Evolutionary conservation across 345 rosid genomes (phyloP).

Genomic region (Mallotus nudiflorus): DNA sequence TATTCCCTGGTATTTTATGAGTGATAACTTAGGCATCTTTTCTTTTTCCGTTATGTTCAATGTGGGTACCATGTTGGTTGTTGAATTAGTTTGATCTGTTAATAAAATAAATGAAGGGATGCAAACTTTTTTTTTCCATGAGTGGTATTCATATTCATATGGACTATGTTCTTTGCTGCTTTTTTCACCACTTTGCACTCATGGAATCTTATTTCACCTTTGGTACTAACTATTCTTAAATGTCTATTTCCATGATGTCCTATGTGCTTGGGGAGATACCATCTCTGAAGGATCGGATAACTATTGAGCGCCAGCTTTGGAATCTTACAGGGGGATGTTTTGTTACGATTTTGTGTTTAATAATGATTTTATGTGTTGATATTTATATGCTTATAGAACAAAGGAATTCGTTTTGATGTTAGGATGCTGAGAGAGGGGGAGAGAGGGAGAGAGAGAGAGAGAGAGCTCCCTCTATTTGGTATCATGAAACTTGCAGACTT

Average conservation of each 20-base stretch:
- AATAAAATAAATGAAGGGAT: no score
- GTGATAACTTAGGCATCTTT: no score
- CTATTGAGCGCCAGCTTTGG: slow-evolving; percentile 95
- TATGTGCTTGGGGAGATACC: slow-evolving; percentile 98
- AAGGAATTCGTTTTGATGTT: background rate
- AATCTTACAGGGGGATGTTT: slow-evolving; percentile 85
- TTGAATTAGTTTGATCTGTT: no score
- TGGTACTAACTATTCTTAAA: slow-evolving; percentile 28
- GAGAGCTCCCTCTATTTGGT: background rate
- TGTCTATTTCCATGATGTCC: slow-evolving; percentile 51
- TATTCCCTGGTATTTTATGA: no score
- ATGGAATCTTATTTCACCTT: background rate
- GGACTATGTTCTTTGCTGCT: slow-evolving; percentile 6
- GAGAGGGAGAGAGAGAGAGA: no score
- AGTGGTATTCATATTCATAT: no score
- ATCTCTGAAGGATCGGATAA: slow-evolving; percentile 76
- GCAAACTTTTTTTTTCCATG: no score
- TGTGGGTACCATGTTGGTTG: no score
- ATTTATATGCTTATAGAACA: background rate
- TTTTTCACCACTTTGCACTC: background rate
- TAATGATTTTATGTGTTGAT: slow-evolving; percentile 4
- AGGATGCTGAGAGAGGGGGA: background rate
- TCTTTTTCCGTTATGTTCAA: no score
- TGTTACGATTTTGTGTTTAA: slow-evolving; percentile 48
- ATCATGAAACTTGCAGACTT: background rate